Conservation (phyloP, 768 basidiomycete genomes). For the Suillus cothurnatus region DNA sequence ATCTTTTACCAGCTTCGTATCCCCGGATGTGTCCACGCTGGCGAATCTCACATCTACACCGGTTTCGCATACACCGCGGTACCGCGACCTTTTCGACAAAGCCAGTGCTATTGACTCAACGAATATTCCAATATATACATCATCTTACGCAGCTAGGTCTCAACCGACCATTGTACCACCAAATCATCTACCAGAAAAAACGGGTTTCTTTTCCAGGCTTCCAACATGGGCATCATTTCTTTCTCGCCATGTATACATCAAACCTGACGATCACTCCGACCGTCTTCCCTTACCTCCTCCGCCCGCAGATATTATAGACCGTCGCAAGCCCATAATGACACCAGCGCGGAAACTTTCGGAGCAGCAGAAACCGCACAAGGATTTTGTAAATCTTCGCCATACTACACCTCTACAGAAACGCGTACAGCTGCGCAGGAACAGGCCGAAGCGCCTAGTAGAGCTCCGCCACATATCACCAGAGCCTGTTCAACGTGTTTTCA, state of each 20-base stretch:
- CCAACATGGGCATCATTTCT: constrained; percentile 43
- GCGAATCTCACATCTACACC: constrained; percentile 8
- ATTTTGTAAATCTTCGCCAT: constrained; percentile 63
- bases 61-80: constrained; percentile 48
- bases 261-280: constrained; percentile 47
- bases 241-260: neutral
- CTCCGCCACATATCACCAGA: constrained; percentile 46
- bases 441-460: constrained; percentile 53
- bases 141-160: constrained; percentile 15
- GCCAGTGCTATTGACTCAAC: constrained; percentile 26
- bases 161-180: constrained; percentile 14
- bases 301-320: constrained; percentile 37
- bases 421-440: constrained; percentile 46
- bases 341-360: constrained; percentile 55
- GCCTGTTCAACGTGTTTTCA: constrained; percentile 32
- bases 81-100: constrained; percentile 49
- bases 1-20: neutral
- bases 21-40: neutral
- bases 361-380: constrained; percentile 56
- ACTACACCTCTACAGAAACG: constrained; percentile 43
- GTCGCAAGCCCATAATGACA: constrained; percentile 58
- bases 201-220: constrained; percentile 65
- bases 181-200: constrained; percentile 48
- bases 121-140: constrained; percentile 21
- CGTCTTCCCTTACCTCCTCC: constrained; percentile 44